These are phyloP conservation scores for Ogataea sp. DNA, from an alignment of 805 yeast species.

Conservation along the genomic window DNA sequence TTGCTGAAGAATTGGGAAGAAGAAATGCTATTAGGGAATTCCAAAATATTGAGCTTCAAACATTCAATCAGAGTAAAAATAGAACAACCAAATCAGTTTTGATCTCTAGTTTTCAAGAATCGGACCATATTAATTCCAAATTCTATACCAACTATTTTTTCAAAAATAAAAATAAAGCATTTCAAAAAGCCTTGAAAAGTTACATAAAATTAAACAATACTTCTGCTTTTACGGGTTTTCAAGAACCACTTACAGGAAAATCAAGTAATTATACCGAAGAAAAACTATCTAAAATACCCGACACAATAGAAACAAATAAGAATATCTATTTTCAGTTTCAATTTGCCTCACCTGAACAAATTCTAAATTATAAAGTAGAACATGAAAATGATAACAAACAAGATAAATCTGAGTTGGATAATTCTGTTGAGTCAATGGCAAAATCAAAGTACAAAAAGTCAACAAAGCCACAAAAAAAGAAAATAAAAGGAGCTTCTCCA, in stretches of 20 bases:
- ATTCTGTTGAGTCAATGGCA: background rate
- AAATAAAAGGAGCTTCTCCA: background rate
- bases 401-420: background rate
- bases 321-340: conserved; percentile 7
- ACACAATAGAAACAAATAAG: no score
- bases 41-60: background rate
- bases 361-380: conserved; percentile 2
- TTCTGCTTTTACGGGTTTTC: no score
- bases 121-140: background rate
- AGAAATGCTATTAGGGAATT: conserved; percentile 7
- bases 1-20: conserved; percentile 14
- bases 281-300: background rate
- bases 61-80: background rate
- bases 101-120: no score
- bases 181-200: background rate
- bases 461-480: conserved; percentile 1
- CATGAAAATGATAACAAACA: background rate
- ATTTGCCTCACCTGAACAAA: conserved; percentile 15
- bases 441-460: conserved; percentile 2
- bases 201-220: background rate
- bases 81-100: no score
- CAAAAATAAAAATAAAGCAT: background rate
- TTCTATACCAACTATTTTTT: background rate
- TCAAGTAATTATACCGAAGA: no score
- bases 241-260: no score